phyloP scores from a whole-genome alignment of 2,329 filamentous ascomycete genomes.

The Lachnellula cervina region DNA sequence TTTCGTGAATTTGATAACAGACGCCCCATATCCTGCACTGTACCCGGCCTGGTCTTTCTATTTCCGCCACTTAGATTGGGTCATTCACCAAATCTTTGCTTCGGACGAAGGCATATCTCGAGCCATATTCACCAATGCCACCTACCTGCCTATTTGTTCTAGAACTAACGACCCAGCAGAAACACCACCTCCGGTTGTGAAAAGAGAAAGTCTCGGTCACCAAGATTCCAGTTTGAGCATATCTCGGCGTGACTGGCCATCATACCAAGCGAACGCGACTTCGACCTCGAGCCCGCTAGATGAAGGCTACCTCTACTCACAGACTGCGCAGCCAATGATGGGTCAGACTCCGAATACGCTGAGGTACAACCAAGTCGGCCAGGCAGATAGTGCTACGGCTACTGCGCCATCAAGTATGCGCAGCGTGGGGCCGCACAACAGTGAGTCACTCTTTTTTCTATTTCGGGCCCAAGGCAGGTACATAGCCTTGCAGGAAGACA shows the following conservation, averaged over 20 bases:
- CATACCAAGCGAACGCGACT: slow-evolving; percentile 1
- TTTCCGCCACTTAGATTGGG: neutral
- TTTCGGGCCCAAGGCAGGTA: neutral
- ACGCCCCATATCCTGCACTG: too few species aligned
- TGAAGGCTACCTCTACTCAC: slow-evolving; percentile 3
- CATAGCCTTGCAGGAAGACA: slow-evolving; percentile 10
- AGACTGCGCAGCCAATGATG: slow-evolving; percentile 4
- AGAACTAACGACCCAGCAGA: slow-evolving; percentile 1
- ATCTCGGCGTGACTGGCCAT: slow-evolving; percentile 3
- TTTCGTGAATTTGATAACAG: too few species aligned
- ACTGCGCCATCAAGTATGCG: slow-evolving; percentile 10
- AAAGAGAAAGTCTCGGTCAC: slow-evolving; percentile 8
- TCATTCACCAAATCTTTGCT: neutral
- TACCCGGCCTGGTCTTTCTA: too few species aligned
- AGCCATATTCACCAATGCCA: too few species aligned
- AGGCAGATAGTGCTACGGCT: slow-evolving; percentile 15
- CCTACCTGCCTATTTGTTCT: neutral
- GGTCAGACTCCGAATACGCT: slow-evolving; percentile 1
- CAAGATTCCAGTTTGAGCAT: neutral
- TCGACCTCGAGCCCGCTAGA: slow-evolving; percentile 4
- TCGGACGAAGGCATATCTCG: too few species aligned
- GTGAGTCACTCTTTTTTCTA: slow-evolving; percentile 18
- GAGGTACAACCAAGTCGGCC: slow-evolving; percentile 2
- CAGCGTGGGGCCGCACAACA: slow-evolving; percentile 1
- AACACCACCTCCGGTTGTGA: slow-evolving; percentile 8